These are phyloP conservation scores for Neurospora cerealis DNA, from an alignment of 495 filamentous ascomycete genomes.

Conservation along the genomic window DNA sequence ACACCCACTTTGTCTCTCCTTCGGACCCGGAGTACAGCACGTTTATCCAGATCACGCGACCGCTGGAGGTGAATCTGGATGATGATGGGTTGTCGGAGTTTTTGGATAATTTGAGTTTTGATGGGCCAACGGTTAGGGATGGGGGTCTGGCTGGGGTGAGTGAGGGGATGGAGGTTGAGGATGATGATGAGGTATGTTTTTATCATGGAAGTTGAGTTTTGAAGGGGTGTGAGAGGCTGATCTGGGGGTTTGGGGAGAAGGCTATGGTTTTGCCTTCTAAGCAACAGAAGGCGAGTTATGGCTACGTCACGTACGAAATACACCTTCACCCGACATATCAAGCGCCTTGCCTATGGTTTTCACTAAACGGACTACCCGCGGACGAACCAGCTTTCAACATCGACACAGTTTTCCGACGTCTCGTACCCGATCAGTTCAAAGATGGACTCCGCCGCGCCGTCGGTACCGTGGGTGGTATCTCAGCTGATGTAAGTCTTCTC, in stretches of 20 bases:
- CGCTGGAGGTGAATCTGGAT: constrained; percentile 30
- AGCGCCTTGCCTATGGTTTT: constrained; percentile 51
- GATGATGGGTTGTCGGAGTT: constrained; percentile 31
- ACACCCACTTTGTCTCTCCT: constrained; percentile 13
- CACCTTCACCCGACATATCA: constrained; percentile 48
- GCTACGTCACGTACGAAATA: constrained; percentile 52
- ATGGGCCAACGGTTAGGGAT: not conserved
- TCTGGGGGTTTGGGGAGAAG: constrained; percentile 36
- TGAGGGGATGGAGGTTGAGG: constrained; percentile 34
- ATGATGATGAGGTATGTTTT: constrained; percentile 33
- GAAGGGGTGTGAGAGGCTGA: constrained; percentile 12
- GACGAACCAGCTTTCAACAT: constrained; percentile 37
- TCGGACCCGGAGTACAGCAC: constrained; percentile 25
- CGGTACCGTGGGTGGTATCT: constrained; percentile 68
- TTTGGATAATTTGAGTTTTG: constrained; percentile 29
- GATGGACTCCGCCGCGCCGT: constrained; percentile 41
- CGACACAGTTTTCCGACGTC: constrained; percentile 56
- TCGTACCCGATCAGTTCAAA: constrained; percentile 58
- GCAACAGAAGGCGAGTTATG: not conserved
- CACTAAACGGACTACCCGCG: constrained; percentile 34
- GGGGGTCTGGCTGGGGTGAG: not conserved
- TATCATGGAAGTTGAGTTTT: not conserved
- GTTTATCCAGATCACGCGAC: constrained; percentile 38
- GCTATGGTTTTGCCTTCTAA: not conserved
- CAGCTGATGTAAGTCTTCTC: constrained; percentile 53